These are phyloP conservation scores for Arabis alpina DNA, from an alignment of 345 rosid species.

Conservation along the genomic window DNA sequence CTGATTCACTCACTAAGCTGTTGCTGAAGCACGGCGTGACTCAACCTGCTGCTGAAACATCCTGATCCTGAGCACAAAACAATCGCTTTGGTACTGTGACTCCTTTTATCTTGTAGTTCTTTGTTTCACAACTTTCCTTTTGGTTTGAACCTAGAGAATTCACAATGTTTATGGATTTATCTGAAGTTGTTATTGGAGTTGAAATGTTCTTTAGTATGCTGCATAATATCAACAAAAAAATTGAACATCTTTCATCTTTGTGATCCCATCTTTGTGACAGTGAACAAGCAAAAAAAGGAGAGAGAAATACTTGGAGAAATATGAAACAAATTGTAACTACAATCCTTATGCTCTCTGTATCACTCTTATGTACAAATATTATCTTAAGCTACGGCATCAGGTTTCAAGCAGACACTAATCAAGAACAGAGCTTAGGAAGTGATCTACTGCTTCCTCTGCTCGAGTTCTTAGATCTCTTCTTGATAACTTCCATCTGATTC, in stretches of 20 bases:
- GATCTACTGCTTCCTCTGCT: constrained; percentile 59
- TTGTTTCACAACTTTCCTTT: constrained; percentile 10
- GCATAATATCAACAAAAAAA: background rate
- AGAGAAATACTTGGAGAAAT: constrained; percentile 8
- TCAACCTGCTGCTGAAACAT: constrained; percentile 74
- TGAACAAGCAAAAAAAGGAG: background rate
- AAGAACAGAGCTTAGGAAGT: constrained; percentile 84
- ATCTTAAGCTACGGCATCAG: constrained; percentile 16
- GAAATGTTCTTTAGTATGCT: background rate
- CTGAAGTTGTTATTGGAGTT: constrained; percentile 17
- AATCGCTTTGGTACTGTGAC: background rate
- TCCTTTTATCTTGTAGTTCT: constrained; percentile 29
- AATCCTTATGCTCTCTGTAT: constrained; percentile 27
- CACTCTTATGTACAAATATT: constrained; percentile 35
- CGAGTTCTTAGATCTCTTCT: constrained; percentile 55
- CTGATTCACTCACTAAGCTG: constrained; percentile 77
- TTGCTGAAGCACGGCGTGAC: constrained; percentile 79
- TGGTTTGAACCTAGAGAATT: constrained; percentile 27
- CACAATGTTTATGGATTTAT: constrained; percentile 34
- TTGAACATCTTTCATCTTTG: constrained; percentile 8
- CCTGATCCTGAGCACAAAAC: constrained; percentile 48
- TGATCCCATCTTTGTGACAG: background rate
- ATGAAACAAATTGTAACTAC: constrained; percentile 14
- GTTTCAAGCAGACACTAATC: constrained; percentile 33
- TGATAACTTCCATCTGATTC: constrained; percentile 69